Evolutionary conservation across 73 alveolate species (phyloP), one percentile per base, ranked within the genome.

Genomic region (Stentor roeselii): DNA sequence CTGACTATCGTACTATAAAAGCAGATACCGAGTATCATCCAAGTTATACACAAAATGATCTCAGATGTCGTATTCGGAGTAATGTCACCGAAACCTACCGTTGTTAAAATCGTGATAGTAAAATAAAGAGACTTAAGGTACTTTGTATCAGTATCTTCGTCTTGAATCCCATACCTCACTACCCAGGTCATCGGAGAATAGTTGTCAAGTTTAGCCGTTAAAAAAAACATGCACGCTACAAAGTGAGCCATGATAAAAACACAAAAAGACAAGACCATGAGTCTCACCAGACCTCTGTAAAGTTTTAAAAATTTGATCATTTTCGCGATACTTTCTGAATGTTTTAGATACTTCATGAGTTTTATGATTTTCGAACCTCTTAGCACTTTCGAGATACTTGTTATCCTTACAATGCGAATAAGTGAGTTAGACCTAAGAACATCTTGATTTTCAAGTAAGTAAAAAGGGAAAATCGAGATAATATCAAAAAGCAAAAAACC

Each of bases 161-260:
- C 90, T 3, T 59, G 15, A 41, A n/a, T n/a, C n/a, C n/a, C n/a
- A n/a, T n/a, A n/a, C n/a, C n/a, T n/a, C n/a, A 30, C 76, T 14
- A 92, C 97, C 97, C 97, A 92, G 3, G 94, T 87, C 36, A 83
- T 89, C 4, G 90, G 90, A 21, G 50, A 83, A 34, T 61, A 86
- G 60, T 92, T 95, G 36, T 89, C 92, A 42, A 90, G 42, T 87
- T 90, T 92, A 15, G 95, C 84, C n/a, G 82, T 76, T 3, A 89
- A 75, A 75, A 75, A 92, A 90, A 93, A 92, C 27, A 92, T 75
- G 86, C 97, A 92, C 35, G 95, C 95, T 31, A 86, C 78, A n/a
- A 86, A 38, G 31, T 76, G 86, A 40, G n/a, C n/a, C n/a, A n/a
- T n/a, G n/a, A n/a, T n/a, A n/a, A n/a, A n/a, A n/a, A n/a, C n/a